Evolutionary conservation across 2,329 filamentous ascomycete genomes (phyloP).

Genomic region (Colletotrichum graminicola): DNA sequence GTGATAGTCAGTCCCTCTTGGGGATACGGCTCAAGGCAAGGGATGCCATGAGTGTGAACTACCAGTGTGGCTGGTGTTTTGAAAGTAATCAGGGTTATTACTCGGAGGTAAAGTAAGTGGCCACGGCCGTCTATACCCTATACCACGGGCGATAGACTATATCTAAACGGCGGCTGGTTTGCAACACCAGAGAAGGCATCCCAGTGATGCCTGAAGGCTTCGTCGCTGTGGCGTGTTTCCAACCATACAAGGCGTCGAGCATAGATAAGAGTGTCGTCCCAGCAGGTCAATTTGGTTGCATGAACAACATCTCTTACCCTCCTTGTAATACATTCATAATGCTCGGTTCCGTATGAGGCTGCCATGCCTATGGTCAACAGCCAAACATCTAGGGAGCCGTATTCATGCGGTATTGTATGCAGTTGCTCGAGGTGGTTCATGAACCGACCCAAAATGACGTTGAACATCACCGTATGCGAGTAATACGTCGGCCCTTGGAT

Average conservation of each 20-base stretch:
- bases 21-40: neutral
- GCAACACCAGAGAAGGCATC: slow-evolving; percentile 38
- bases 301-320: slow-evolving; percentile 41
- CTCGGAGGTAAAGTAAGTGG: neutral
- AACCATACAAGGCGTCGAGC: slow-evolving; percentile 50
- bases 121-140: neutral
- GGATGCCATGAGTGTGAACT: neutral
- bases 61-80: neutral
- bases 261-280: slow-evolving; percentile 33
- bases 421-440: slow-evolving; percentile 47
- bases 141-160: neutral
- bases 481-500: slow-evolving; percentile 69
- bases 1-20: too few relatives aligned
- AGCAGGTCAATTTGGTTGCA: slow-evolving; percentile 5
- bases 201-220: slow-evolving; percentile 48
- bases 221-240: slow-evolving; percentile 42
- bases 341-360: slow-evolving; percentile 47
- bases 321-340: slow-evolving; percentile 49
- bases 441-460: slow-evolving; percentile 51
- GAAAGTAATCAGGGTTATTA: too few relatives aligned
- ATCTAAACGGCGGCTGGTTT: neutral
- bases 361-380: slow-evolving; percentile 56
- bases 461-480: slow-evolving; percentile 59
- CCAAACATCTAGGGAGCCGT: slow-evolving; percentile 55
- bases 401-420: slow-evolving; percentile 31